Conservation (phyloP, 176 grass and related monocot species). For the Carex cristatella region DNA sequence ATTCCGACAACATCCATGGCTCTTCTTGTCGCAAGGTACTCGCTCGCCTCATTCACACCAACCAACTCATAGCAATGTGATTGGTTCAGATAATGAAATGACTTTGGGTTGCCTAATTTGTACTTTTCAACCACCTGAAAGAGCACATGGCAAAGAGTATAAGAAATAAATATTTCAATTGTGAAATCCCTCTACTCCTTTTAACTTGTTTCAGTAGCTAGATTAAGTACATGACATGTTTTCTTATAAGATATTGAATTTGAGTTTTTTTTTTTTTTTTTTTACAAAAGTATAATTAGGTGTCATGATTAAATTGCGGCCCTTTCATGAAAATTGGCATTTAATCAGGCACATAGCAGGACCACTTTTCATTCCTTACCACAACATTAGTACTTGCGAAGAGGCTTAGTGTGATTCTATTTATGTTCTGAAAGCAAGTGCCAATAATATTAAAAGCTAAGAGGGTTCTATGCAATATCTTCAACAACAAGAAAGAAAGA, state of each 20-base stretch:
- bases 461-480: conserved; percentile 11
- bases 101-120: conserved; percentile 71
- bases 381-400: not conserved
- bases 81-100: conserved; percentile 97
- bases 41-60: conserved; percentile 86
- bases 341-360: not conserved
- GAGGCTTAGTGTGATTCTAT: not conserved
- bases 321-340: not conserved
- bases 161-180: not conserved
- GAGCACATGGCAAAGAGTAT: conserved; percentile 11
- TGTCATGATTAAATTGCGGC: not conserved
- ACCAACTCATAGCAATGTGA: conserved; percentile 97
- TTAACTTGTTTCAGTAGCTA: not conserved
- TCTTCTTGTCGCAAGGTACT: conserved; percentile 92
- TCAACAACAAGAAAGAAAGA: conserved; percentile 13
- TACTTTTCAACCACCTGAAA: conserved; percentile 83
- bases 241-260: not conserved
- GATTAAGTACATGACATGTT: not conserved
- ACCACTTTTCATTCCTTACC: not conserved
- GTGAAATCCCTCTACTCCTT: not conserved
- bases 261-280: not conserved
- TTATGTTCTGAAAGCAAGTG: conserved; percentile 11
- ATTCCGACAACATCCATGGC: conserved; percentile 99
- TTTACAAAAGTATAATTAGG: not conserved
- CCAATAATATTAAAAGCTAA: conserved; percentile 17